A percentile compares a stretch with the other conserved stretches of the same genome.
phyloP scores from a whole-genome alignment of 352 stramenopile genomes.

The Phytophthora brassicae region DNA sequence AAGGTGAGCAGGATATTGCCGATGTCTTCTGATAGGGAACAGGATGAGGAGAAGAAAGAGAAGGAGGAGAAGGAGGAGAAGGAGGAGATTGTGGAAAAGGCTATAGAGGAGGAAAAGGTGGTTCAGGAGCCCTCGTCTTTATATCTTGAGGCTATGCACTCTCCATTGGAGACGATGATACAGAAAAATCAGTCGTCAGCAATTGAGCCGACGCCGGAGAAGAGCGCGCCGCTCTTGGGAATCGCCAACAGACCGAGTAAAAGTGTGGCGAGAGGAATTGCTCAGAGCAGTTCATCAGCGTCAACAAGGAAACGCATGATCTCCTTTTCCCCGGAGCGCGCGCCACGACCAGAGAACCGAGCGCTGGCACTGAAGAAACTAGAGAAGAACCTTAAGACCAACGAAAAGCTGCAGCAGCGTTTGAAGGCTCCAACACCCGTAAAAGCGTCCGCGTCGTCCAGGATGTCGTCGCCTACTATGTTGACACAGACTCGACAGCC shows the following conservation, averaged over 20 bases:
- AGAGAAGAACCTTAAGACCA: constrained; percentile 75
- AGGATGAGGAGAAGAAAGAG: constrained; percentile 7
- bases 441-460: constrained; percentile 28
- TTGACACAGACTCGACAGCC: constrained; percentile 16
- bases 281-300: constrained; percentile 69
- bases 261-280: constrained; percentile 50
- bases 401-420: constrained; percentile 64
- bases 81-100: background rate
- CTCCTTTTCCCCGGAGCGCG: constrained; percentile 73
- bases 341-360: constrained; percentile 52
- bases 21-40: too few species aligned
- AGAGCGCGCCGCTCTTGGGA: constrained; percentile 32
- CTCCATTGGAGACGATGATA: constrained; percentile 12
- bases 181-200: constrained; percentile 10
- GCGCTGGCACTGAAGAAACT: constrained; percentile 54
- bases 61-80: background rate
- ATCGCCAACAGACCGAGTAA: constrained; percentile 40
- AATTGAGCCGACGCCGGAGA: constrained; percentile 56
- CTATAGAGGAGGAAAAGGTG: constrained; percentile 1
- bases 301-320: constrained; percentile 80
- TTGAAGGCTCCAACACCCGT: constrained; percentile 50
- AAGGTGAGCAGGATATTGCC: too few species aligned
- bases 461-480: constrained; percentile 28
- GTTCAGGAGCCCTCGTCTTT: constrained; percentile 9
- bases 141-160: constrained; percentile 10